Evolutionary conservation across 768 basidiomycete genomes (phyloP).

Genomic region (Tylopilus balloui): DNA sequence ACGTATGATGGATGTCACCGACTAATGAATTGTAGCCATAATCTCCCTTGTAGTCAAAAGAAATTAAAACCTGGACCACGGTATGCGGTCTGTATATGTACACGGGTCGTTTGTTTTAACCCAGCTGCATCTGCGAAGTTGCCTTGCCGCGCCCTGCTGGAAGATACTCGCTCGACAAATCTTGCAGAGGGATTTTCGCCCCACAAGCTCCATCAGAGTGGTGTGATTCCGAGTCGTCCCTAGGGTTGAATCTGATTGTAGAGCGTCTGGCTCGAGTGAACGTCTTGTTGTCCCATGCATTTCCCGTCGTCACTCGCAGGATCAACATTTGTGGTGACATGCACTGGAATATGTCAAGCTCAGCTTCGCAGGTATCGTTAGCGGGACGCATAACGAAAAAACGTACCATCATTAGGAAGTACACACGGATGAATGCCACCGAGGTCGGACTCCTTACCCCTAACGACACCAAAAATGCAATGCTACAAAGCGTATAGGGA

Average conservation of each 20-base stretch:
- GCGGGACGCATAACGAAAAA: not conserved
- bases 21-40: too few species aligned
- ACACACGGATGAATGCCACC: constrained; percentile 7
- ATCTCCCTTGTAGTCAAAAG: too few species aligned
- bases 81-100: too few species aligned
- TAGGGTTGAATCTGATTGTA: not conserved
- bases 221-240: not conserved
- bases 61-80: too few species aligned
- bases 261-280: not conserved
- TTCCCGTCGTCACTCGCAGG: constrained; percentile 17
- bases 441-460: constrained; percentile 8
- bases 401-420: constrained; percentile 20
- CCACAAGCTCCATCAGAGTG: too few species aligned
- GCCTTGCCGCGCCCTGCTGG: not conserved
- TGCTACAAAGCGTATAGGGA: constrained; percentile 10
- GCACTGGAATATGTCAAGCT: constrained; percentile 7
- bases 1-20: too few species aligned
- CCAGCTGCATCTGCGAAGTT: not conserved
- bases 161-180: not conserved
- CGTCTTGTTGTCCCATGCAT: constrained; percentile 12
- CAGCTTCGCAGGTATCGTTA: not conserved
- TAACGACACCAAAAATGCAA: constrained; percentile 5
- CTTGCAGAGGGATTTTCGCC: not conserved
- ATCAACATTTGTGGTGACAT: constrained; percentile 23
- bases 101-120: too few species aligned